Evolutionary conservation across 164 flowering plant genomes (phyloP), one percentile per base, ranked within the genome.

Genomic region (Tetrastigma voinierianum): DNA sequence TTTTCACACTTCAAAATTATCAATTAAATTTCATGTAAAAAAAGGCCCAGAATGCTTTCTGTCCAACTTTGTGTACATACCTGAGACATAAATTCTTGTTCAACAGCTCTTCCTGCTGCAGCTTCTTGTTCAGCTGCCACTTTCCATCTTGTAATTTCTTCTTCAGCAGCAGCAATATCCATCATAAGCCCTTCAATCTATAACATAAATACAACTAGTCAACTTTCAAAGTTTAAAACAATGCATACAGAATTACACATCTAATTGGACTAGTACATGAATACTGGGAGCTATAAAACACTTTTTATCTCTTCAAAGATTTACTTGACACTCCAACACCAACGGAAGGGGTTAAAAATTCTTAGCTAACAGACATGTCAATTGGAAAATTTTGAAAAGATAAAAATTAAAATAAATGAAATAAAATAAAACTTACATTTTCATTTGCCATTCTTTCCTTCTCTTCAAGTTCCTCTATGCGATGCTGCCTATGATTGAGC

Each of bases 61-160:
- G 51, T 13, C 13, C 45, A 57, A 46, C 45, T 18, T 15, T 5
- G 17, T 21, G 14, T 59, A 49, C 77, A 65, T 74, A 93, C 97
- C 93, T 91, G 89, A 47, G 84, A 76, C 51, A 76, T 12, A 68
- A 76, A 84, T 63, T 95, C 97, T 75, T 89, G 90, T 67, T 95
- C 97, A 69, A 95, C 86, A 61, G 86, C 90, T 78, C 80, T 78
- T 19, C 98, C 98, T 23, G 97, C 98, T 67, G 85, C 93, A 68
- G 98, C 98, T 80, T 95, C 98, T 72, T 95, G 88, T 76, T 95
- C 96, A 43, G 98, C 98, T 43, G 96, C 98, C 65, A 78, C 76
- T 78, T 95, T 95, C 98, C 98, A 94, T 71, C 98, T 84, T 23
- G 83, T 74, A 67, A 94, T 91, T 77, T 94, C 98, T 86, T 94